These are phyloP conservation scores for Lathyrus oleraceus DNA, from an alignment of 306 rosid genomes.

Conservation along the genomic window DNA sequence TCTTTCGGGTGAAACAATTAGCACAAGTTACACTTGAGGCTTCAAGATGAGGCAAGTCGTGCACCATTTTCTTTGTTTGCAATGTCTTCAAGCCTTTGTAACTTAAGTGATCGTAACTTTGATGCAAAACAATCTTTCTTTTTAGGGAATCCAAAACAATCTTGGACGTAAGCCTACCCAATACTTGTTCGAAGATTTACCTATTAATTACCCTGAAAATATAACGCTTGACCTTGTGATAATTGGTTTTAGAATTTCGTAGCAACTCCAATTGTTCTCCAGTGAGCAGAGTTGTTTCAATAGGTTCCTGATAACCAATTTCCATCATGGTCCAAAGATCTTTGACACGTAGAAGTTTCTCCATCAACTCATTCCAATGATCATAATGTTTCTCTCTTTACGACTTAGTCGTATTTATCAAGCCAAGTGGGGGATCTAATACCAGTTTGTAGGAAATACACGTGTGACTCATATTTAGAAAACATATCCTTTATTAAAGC, in stretches of 20 bases:
- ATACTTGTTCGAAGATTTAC: neutral
- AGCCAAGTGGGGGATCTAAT: neutral
- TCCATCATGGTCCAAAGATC: neutral
- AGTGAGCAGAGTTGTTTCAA: neutral
- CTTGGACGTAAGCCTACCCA: neutral
- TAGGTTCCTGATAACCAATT: neutral
- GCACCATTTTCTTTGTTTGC: neutral
- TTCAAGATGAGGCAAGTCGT: neutral
- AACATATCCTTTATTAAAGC: too few relatives aligned
- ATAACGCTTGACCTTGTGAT: constrained; percentile 13
- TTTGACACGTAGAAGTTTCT: neutral
- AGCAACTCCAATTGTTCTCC: neutral
- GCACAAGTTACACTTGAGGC: neutral
- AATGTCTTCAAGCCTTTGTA: neutral
- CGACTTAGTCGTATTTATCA: neutral
- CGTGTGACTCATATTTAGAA: too few relatives aligned
- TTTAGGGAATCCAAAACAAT: neutral
- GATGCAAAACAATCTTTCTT: neutral
- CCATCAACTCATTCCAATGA: constrained; percentile 1
- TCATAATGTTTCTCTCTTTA: neutral
- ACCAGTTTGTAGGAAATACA: neutral
- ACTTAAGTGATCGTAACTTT: neutral
- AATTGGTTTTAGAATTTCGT: neutral
- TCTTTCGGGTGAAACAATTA: neutral
- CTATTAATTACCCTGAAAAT: neutral